These are phyloP conservation scores for Solanum gracilifrons DNA, from an alignment of 257 asterid species.

Conservation along the genomic window DNA sequence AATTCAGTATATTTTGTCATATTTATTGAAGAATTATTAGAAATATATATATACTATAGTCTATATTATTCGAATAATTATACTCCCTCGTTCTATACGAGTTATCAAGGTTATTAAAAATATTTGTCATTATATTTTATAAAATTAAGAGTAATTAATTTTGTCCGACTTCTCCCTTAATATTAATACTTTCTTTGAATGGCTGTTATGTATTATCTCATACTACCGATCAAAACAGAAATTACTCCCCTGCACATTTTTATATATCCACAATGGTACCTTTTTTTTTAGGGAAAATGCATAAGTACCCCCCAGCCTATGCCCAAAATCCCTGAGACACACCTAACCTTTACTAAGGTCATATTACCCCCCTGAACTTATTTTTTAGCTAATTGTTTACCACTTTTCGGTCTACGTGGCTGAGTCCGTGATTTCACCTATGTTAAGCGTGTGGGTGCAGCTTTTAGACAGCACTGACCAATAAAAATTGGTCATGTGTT, in stretches of 20 bases:
- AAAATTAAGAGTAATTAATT: not conserved
- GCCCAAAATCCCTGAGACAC: no score
- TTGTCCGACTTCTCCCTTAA: not conserved
- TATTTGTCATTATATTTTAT: not conserved
- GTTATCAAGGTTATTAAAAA: not conserved
- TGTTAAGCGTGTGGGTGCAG: no score
- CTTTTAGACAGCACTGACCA: no score
- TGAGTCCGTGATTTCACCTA: no score
- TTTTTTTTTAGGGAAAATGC: no score
- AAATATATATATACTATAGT: not conserved
- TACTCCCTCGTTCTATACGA: not conserved
- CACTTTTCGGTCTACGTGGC: no score
- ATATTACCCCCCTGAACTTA: no score
- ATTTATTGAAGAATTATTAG: not conserved
- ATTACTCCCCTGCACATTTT: not conserved
- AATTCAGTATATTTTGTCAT: not conserved
- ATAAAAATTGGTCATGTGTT: no score
- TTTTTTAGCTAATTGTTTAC: no score
- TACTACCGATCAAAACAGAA: not conserved
- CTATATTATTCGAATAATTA: not conserved
- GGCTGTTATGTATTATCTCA: not conserved
- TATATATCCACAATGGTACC: not conserved
- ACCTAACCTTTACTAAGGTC: no score
- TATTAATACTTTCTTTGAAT: not conserved
- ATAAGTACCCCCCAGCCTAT: no score